Evolutionary conservation across 805 yeast genomes (phyloP).

Genomic region (Komagataella ulmi): DNA sequence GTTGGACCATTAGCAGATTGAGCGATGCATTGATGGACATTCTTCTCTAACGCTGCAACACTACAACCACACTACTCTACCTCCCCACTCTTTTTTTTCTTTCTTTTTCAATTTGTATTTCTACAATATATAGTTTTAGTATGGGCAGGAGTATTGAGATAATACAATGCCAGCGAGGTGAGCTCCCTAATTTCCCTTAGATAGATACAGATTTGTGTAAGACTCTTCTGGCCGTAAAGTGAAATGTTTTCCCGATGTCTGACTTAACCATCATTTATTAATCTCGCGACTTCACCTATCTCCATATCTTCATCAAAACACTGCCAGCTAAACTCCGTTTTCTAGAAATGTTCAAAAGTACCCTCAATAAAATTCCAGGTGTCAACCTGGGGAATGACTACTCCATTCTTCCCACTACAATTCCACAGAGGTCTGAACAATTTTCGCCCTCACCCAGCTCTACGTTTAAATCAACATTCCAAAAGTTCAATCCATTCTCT

Average conservation of each 20-base stretch:
- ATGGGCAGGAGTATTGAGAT: not conserved
- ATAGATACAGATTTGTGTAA: not conserved
- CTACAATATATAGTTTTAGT: not conserved
- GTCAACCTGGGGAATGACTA: not conserved
- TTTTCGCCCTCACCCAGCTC: not conserved
- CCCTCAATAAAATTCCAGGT: not conserved
- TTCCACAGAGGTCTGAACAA: not conserved
- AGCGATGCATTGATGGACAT: slow-evolving; percentile 1
- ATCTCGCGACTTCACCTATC: not conserved
- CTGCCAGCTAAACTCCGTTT: not conserved
- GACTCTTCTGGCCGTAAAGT: not conserved
- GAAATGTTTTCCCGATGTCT: not conserved
- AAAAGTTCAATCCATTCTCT: slow-evolving; percentile 4
- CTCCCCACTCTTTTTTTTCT: not conserved
- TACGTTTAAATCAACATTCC: slow-evolving; percentile 2
- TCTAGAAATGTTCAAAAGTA: not conserved
- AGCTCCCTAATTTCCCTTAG: not conserved
- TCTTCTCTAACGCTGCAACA: not conserved
- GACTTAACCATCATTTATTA: not conserved
- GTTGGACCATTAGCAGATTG: slow-evolving; percentile 62
- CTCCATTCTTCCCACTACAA: not conserved
- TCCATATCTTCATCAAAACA: not conserved
- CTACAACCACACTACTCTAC: not conserved
- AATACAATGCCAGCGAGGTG: not conserved
- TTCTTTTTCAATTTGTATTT: not conserved